These are phyloP conservation scores for Xylariaceae sp. DNA, from an alignment of 2,329 filamentous ascomycete genomes.

Conservation along the genomic window DNA sequence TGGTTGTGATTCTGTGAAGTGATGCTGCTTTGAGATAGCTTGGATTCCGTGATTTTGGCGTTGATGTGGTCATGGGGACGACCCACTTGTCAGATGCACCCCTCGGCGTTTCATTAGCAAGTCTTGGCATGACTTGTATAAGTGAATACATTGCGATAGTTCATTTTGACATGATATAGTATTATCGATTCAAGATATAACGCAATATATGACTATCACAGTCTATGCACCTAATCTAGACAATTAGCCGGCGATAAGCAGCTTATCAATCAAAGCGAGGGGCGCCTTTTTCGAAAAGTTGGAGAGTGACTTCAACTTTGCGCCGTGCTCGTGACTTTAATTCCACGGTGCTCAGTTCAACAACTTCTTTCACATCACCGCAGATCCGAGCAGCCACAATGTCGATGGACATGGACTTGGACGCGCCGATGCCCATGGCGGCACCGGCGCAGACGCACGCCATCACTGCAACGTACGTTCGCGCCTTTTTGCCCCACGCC, in stretches of 20 bases:
- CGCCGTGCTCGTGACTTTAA: neutral
- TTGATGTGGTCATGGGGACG: neutral
- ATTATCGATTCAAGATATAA: neutral
- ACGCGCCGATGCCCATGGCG: conserved; percentile 47
- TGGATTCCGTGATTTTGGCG: neutral
- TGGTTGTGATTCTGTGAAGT: neutral
- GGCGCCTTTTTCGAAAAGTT: conserved; percentile 24
- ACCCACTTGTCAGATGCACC: neutral
- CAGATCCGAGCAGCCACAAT: conserved; percentile 32
- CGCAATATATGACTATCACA: neutral
- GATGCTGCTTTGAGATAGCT: neutral
- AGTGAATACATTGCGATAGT: too few relatives aligned
- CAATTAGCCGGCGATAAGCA: conserved; percentile 6
- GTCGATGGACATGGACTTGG: conserved; percentile 58
- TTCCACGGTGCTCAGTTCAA: neutral
- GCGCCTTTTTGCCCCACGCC: conserved; percentile 8
- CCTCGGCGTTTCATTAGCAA: too few relatives aligned
- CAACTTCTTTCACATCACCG: neutral
- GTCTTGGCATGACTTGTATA: too few relatives aligned
- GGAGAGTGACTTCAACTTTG: neutral
- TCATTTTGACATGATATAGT: too few relatives aligned
- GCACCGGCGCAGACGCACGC: conserved; percentile 25
- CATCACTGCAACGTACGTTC: conserved; percentile 49
- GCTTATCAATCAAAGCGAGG: conserved; percentile 23
- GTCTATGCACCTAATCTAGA: neutral